Base-by-base conservation (phyloP, 805 yeast species). In the Kuraishia cidri region DNA sequence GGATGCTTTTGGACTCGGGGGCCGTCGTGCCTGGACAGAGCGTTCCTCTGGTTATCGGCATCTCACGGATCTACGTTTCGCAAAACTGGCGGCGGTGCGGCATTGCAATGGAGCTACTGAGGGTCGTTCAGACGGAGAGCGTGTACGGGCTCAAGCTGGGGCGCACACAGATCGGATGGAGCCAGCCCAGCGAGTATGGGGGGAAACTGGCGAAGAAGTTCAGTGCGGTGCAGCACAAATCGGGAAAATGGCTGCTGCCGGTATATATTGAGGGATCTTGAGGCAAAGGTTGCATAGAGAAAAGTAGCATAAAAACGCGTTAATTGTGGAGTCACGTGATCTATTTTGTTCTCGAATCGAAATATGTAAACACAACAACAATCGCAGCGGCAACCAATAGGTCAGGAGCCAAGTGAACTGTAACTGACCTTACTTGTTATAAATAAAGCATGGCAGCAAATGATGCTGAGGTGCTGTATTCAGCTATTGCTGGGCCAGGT, bases 151-250 rank as follows among this genome's bases (percentile, higher is more conserved):
- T 67, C 35, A 31, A 16, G 0, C 41, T 78, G 10, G 52, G 54
- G 2, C 66, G 52, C 35, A 41, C 39, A 11, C 65, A 72, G 37
- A 48, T 80, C 13, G 82, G 76, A 1, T 80, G 84, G 72, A 75
- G 84, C 28, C 90, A 80, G 48, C 87, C 88, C 0, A 74, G 82
- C 37, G 69, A 63, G 31, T 63, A 67, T 36, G 90, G 90, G 0
- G 74, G 75, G 2, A 62, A 65, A 36, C 58, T 79, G 21, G 85
- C 87, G 0, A 50, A 49, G 22, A 54, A 47, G 20, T 79, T 72
- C 45, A 76, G 74, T 45, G 75, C 79, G 0, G 70, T 67, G 1
- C 50, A 36, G 18, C 85, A 79, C 46, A 67, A 64, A 36, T 55
- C 67, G 18, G 79, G 79, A 0, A 68, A 63, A 40, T 38, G 47